phyloP scores from a whole-genome alignment of 2,329 filamentous ascomycete species.

The Epichloe sp. region DNA sequence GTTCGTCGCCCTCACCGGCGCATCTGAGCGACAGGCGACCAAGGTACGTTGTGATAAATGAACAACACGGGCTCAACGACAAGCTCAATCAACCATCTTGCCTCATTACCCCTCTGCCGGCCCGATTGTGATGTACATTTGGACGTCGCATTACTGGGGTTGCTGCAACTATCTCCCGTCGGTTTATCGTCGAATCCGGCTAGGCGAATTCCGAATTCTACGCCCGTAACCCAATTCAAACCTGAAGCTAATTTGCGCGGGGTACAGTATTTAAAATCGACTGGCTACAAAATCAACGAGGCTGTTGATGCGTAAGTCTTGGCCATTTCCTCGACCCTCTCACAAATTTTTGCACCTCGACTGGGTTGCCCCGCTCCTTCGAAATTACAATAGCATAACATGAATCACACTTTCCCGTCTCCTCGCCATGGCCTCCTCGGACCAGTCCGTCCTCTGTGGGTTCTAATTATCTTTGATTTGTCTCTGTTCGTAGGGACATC shows the following conservation, averaged over 20 bases:
- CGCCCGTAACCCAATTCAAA: neutral
- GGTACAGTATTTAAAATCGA: constrained; percentile 32
- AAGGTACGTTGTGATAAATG: constrained; percentile 24
- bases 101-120: neutral
- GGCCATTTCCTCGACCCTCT: neutral
- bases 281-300: constrained; percentile 37
- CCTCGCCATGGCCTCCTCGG: neutral
- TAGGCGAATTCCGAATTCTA: neutral
- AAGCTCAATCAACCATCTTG: neutral
- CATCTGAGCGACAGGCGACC: constrained; percentile 28
- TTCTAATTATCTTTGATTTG: neutral
- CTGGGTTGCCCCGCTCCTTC: neutral
- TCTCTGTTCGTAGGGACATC: neutral
- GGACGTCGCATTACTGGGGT: neutral
- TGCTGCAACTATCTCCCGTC: neutral
- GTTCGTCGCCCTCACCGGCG: constrained; percentile 31
- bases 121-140: neutral
- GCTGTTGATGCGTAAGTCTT: constrained; percentile 45
- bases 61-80: neutral
- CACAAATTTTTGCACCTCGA: neutral
- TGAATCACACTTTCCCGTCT: neutral
- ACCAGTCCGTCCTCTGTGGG: neutral
- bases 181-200: neutral
- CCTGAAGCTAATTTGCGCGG: constrained; percentile 11
- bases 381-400: neutral